phyloP scores from a whole-genome alignment of 345 rosid species.

The Murraya paniculata region DNA sequence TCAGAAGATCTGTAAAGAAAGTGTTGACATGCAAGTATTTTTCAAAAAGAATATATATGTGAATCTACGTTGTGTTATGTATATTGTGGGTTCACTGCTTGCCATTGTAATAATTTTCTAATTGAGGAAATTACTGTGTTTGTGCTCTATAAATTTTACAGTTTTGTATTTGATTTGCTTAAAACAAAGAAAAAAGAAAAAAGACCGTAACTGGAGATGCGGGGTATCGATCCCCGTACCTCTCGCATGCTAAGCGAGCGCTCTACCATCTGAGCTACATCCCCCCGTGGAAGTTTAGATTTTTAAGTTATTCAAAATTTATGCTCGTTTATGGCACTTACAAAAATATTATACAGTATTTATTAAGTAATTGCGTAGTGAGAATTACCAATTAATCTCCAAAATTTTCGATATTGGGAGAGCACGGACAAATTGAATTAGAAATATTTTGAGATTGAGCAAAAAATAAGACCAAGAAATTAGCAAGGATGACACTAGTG shows the following conservation, averaged over 20 bases:
- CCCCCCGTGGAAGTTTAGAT: too few species aligned
- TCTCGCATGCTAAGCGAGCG: slow-evolving; percentile 71
- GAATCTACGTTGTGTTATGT: background rate
- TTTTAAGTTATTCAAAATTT: too few species aligned
- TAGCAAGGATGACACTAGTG: background rate
- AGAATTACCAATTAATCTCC: background rate
- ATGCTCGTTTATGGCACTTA: too few species aligned
- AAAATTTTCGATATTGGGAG: background rate
- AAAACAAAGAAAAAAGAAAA: background rate
- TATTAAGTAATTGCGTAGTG: background rate
- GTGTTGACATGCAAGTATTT: background rate
- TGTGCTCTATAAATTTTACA: background rate
- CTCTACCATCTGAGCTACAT: slow-evolving; percentile 76
- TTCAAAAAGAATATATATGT: background rate
- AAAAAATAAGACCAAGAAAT: background rate
- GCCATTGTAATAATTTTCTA: background rate
- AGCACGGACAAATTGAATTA: background rate
- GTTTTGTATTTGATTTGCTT: background rate
- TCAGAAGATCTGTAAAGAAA: slow-evolving; percentile 8
- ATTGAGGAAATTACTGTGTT: background rate
- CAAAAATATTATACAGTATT: too few species aligned
- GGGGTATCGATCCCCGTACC: slow-evolving; percentile 24
- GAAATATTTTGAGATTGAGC: background rate
- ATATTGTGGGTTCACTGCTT: background rate
- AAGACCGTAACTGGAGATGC: background rate